A percentile compares a stretch with the other conserved stretches of the same genome.
These are phyloP conservation scores for Clohesyomyces aquaticus DNA, from an alignment of 495 filamentous ascomycete genomes.

Conservation along the genomic window DNA sequence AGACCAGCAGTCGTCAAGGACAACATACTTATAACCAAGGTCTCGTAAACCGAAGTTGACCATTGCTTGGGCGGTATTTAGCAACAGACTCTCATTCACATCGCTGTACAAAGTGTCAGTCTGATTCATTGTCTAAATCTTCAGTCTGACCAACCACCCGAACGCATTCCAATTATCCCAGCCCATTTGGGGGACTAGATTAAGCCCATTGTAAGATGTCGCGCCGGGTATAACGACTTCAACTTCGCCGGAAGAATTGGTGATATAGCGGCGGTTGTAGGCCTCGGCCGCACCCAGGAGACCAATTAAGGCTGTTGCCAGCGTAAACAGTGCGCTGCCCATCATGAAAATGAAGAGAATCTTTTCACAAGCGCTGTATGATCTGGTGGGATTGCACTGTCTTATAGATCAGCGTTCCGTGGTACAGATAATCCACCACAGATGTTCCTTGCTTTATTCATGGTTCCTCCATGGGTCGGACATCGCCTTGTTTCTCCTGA, in stretches of 20 bases:
- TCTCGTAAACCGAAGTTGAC: conserved; percentile 61
- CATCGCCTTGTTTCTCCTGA: too few species aligned
- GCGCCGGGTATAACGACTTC: conserved; percentile 29
- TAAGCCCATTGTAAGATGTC: conserved; percentile 34
- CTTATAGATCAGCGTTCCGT: too few species aligned
- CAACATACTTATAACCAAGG: conserved; percentile 70
- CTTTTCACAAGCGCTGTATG: background rate
- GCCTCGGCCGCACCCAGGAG: conserved; percentile 5
- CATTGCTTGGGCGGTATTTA: conserved; percentile 54
- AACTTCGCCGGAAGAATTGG: conserved; percentile 14
- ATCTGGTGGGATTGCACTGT: background rate
- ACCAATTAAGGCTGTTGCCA: background rate
- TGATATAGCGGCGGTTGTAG: conserved; percentile 20
- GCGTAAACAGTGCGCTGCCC: background rate
- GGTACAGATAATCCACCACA: too few species aligned
- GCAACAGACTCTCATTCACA: conserved; percentile 55
- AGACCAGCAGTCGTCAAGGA: conserved; percentile 69
- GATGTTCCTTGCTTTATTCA: too few species aligned
- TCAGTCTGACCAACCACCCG: background rate
- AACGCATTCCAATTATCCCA: conserved; percentile 61
- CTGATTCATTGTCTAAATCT: background rate
- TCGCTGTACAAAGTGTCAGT: conserved; percentile 48
- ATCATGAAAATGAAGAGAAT: background rate
- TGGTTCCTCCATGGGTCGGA: too few species aligned
- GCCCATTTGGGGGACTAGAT: conserved; percentile 33